Evolutionary conservation across 2,329 filamentous ascomycete genomes (phyloP).

Genomic region (Beauveria sp.): DNA sequence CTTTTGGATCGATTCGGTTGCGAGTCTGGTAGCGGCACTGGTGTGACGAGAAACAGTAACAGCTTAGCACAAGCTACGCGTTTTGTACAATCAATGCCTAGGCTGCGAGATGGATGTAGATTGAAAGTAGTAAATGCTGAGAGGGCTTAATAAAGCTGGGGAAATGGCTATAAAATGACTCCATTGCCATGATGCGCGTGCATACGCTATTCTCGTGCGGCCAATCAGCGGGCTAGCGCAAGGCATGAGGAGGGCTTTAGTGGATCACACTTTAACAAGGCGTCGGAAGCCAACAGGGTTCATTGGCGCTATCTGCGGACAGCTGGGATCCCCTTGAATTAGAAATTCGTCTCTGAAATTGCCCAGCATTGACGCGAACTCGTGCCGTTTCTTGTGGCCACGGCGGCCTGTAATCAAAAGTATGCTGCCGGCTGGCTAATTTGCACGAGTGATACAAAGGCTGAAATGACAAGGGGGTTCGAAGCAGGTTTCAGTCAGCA

Average conservation of each 20-base stretch:
- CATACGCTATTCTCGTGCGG: neutral
- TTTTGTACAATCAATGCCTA: neutral
- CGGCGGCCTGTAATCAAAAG: neutral
- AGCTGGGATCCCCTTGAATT: neutral
- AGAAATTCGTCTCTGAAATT: neutral
- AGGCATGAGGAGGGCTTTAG: constrained; percentile 21
- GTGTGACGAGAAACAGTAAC: neutral
- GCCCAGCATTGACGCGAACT: neutral
- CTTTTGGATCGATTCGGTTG: neutral
- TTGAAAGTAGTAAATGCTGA: neutral
- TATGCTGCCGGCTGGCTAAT: neutral
- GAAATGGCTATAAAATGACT: neutral
- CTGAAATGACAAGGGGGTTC: neutral
- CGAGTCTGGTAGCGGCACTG: neutral
- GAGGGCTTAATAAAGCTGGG: neutral
- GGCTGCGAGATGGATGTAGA: neutral
- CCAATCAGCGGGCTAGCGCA: constrained; percentile 27
- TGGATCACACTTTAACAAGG: neutral
- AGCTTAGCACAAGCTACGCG: neutral
- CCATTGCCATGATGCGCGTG: constrained; percentile 4
- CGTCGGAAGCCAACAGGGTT: constrained; percentile 4
- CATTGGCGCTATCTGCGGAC: neutral
- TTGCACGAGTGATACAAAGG: neutral
- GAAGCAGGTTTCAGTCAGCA: neutral
- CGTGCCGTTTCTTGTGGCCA: neutral